Evolutionary conservation across 73 alveolate species (phyloP), one percentile per base, ranked within the genome.

Genomic region (Paramecium octaurelia): DNA sequence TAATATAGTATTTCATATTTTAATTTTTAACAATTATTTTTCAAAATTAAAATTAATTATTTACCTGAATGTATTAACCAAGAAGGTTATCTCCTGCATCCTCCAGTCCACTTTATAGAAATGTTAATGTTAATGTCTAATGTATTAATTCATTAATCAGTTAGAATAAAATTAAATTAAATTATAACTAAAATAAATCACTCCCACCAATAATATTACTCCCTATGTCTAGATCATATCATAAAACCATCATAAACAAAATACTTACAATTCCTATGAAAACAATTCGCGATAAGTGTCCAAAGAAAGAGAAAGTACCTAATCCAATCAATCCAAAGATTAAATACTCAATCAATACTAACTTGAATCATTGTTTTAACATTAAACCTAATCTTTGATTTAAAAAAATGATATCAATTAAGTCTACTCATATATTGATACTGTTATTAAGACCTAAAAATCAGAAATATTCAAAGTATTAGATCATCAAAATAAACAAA

Each of bases 11-110:
- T 54, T 54, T 54, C 31, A 54, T 54, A 18, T 18, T 54, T 54
- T 54, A 54, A 54, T 54, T 54, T 54, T 54, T 54, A 54, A 54
- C 69, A 54, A 54, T 54, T 54, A 54, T 54, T 54, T 54, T 54
- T 54, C 69, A 54, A 54, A 54, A 54, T 54, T 54, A n/a, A 54
- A 54, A 54, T 54, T 54, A 54, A 54, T 54, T 54, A 54, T 54
- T 54, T 54, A 54, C 69, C 69, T 54, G 69, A 54, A 64, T 64
- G 84, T 64, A 64, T 34, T 64, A 64, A 34, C 84, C 84, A 31
- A 27, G 84, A 31, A 64, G 84, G 29, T 34, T 64, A 31, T 64
- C 84, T 27, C 84, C 84, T 27, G 84, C 84, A 27, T 64, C 84
- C 46, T 64, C 84, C 14, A 64, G 84, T 24, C 84, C 84, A 31